Evolutionary conservation across 257 asterid genomes (phyloP).

Genomic region (Parsonsia alboflavescens): DNA sequence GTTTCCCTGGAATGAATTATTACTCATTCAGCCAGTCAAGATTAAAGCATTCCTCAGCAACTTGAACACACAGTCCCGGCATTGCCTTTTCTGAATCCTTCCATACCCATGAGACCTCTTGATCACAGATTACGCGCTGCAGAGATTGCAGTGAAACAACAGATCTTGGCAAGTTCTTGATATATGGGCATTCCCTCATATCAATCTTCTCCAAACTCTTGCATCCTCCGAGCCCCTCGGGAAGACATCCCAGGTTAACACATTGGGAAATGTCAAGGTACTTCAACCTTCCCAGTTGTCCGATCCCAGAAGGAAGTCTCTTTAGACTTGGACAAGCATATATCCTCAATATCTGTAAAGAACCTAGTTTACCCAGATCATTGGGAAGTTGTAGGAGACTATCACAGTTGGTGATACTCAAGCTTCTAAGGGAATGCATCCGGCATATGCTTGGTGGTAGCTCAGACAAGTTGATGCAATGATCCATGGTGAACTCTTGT

Average conservation of each 20-base stretch:
- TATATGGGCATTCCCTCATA: slow-evolving; percentile 75
- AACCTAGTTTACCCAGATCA: slow-evolving; percentile 47
- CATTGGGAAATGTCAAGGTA: slow-evolving; percentile 77
- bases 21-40: slow-evolving; percentile 79
- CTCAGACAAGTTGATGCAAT: slow-evolving; percentile 68
- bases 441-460: slow-evolving; percentile 55
- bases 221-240: slow-evolving; percentile 64
- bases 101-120: slow-evolving; percentile 65
- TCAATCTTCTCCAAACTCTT: slow-evolving; percentile 71
- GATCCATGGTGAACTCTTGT: slow-evolving; percentile 75
- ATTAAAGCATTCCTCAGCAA: slow-evolving; percentile 66
- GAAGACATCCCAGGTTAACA: slow-evolving; percentile 58
- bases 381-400: slow-evolving; percentile 58
- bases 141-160: slow-evolving; percentile 32
- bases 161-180: slow-evolving; percentile 54
- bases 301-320: slow-evolving; percentile 49
- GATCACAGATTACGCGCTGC: slow-evolving; percentile 66
- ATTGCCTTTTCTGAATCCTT: slow-evolving; percentile 49
- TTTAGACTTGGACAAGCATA: slow-evolving; percentile 72
- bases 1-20: not conserved
- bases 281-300: slow-evolving; percentile 43
- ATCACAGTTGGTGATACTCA: slow-evolving; percentile 83
- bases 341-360: slow-evolving; percentile 50
- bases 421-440: slow-evolving; percentile 56
- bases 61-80: slow-evolving; percentile 53